Conservation (phyloP, 2,329 filamentous ascomycete species). For the Pseudogymnoascus sp. region DNA sequence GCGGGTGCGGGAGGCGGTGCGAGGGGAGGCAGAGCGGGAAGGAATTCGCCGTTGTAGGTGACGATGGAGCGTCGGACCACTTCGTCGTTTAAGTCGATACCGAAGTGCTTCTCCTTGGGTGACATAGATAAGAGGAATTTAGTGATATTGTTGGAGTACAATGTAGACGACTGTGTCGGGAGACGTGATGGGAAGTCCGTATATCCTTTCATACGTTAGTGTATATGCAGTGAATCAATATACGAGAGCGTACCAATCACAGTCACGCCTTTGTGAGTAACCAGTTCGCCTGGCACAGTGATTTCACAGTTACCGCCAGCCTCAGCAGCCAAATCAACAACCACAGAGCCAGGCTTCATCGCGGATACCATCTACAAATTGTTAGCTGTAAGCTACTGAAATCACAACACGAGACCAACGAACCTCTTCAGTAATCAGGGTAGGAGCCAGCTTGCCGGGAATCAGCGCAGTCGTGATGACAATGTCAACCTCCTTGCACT, state of each 20-base stretch:
- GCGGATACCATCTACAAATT: constrained; percentile 48
- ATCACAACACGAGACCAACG: background rate
- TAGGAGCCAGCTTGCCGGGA: constrained; percentile 75
- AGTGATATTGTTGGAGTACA: constrained; percentile 92
- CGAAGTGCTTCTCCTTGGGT: constrained; percentile 71
- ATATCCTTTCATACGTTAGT: constrained; percentile 50
- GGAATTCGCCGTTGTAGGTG: constrained; percentile 67
- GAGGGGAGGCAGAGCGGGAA: constrained; percentile 69
- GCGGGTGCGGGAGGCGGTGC: constrained; percentile 50
- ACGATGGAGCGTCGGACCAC: constrained; percentile 82
- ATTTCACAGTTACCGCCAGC: constrained; percentile 83
- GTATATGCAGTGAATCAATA: background rate
- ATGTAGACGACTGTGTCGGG: constrained; percentile 79
- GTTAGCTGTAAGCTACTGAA: background rate
- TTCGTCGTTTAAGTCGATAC: constrained; percentile 74
- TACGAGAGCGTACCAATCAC: constrained; percentile 59
- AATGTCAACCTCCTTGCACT: constrained; percentile 83
- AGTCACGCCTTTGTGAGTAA: constrained; percentile 70
- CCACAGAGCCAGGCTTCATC: constrained; percentile 85
- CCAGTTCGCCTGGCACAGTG: constrained; percentile 66
- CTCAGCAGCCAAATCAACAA: constrained; percentile 84
- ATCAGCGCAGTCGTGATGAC: constrained; percentile 91
- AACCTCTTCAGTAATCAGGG: constrained; percentile 69
- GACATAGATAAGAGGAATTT: constrained; percentile 80
- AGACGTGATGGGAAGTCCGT: constrained; percentile 82